phyloP scores from a whole-genome alignment of 2,329 filamentous ascomycete genomes.

The Zymoseptoria tritici region DNA sequence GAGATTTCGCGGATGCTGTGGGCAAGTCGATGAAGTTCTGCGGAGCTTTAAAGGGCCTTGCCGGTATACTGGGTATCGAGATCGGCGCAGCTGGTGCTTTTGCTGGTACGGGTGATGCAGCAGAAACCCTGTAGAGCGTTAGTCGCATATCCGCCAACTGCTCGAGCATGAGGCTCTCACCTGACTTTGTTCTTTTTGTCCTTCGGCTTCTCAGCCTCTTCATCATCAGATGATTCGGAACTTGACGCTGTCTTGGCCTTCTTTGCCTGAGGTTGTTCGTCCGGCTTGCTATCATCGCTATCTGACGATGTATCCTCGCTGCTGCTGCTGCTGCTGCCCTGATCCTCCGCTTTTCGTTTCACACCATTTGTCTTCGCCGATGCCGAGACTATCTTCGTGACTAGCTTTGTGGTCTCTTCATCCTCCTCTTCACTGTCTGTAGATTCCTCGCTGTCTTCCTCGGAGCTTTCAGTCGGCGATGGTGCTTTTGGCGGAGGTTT shows the following conservation, averaged over 20 bases:
- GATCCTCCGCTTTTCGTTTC: constrained; percentile 22
- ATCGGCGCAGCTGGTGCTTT: background rate
- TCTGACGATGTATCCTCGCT: constrained; percentile 8
- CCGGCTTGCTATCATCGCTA: constrained; percentile 5
- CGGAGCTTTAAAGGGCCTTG: constrained; percentile 27
- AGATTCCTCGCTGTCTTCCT: constrained; percentile 3
- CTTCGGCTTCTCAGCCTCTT: background rate
- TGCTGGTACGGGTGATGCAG: background rate
- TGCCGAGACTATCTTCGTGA: background rate
- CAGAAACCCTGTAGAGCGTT: background rate
- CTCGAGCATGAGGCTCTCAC: background rate
- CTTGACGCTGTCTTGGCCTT: constrained; percentile 7
- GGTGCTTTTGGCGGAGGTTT: constrained; percentile 4
- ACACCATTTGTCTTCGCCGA: constrained; percentile 23
- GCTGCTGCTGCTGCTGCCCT: constrained; percentile 7
- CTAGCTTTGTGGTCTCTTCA: constrained; percentile 4
- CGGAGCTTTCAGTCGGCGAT: constrained; percentile 7
- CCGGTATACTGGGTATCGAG: constrained; percentile 13
- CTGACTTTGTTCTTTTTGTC: constrained; percentile 4
- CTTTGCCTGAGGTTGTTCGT: constrained; percentile 9
- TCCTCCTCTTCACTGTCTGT: background rate
- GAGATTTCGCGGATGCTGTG: constrained; percentile 40
- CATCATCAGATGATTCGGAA: constrained; percentile 5
- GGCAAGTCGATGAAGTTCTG: constrained; percentile 37
- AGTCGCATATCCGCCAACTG: background rate